phyloP scores from a whole-genome alignment of 352 stramenopile species.

The Pythium folliculosum region DNA sequence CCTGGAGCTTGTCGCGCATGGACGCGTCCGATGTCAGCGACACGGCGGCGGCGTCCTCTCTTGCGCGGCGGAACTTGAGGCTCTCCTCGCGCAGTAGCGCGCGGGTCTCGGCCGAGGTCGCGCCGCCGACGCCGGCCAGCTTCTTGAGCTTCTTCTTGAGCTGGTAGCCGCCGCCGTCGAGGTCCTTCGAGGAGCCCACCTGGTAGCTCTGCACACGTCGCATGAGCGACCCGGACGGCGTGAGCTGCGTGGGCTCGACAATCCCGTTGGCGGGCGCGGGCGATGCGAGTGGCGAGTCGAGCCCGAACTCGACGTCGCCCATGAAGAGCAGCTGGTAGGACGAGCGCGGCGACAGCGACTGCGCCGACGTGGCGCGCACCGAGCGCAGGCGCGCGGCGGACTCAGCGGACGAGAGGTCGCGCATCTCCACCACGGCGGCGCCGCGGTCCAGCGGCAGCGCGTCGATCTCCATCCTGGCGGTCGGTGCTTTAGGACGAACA shows the following conservation, averaged over 20 bases:
- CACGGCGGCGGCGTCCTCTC: neutral
- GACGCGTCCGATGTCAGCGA: neutral
- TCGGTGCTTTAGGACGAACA: too few species aligned
- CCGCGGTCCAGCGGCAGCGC: slow-evolving; percentile 32
- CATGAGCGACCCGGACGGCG: slow-evolving; percentile 33
- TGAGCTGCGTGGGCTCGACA: slow-evolving; percentile 18
- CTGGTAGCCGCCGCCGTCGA: neutral
- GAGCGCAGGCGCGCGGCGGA: slow-evolving; percentile 6
- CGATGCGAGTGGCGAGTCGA: slow-evolving; percentile 1
- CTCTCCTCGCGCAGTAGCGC: slow-evolving; percentile 30
- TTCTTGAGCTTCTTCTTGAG: slow-evolving; percentile 18
- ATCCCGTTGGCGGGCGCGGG: slow-evolving; percentile 8
- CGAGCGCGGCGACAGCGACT: slow-evolving; percentile 41
- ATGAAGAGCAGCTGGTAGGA: slow-evolving; percentile 19
- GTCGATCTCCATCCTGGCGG: slow-evolving; percentile 24
- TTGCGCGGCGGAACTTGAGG: neutral
- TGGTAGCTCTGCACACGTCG: slow-evolving; percentile 66
- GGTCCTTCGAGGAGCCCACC: slow-evolving; percentile 24
- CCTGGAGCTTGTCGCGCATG: slow-evolving; percentile 11
- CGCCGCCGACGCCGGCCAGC: neutral
- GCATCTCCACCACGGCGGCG: slow-evolving; percentile 47
- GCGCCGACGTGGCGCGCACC: slow-evolving; percentile 43
- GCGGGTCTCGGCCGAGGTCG: slow-evolving; percentile 3
- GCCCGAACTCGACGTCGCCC: slow-evolving; percentile 20
- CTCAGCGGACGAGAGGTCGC: slow-evolving; percentile 8